phyloP scores from a whole-genome alignment of 2,329 filamentous ascomycete species.

The Fusarium sp. region DNA sequence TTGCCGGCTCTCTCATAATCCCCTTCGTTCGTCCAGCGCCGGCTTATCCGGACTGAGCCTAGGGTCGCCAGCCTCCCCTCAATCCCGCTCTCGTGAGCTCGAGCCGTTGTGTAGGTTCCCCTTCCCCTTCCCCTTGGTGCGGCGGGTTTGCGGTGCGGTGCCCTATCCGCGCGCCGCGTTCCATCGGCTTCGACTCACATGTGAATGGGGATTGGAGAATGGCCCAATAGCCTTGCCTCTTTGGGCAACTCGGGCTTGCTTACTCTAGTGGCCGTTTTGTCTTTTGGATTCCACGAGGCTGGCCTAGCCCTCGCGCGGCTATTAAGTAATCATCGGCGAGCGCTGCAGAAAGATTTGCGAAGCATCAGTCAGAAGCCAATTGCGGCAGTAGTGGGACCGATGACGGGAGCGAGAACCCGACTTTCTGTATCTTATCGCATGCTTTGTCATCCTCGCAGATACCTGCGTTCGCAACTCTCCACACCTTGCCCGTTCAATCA shows the following conservation, averaged over 20 bases:
- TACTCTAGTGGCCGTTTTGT: conserved; percentile 13
- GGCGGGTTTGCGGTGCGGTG: no score
- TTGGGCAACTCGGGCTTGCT: conserved; percentile 21
- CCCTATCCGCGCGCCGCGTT: conserved; percentile 8
- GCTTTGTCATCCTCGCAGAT: conserved; percentile 42
- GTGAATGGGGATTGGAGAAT: conserved; percentile 20
- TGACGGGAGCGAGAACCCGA: conserved; percentile 26
- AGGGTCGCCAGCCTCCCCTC: background rate
- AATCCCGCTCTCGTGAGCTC: no score
- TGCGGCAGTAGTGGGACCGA: conserved; percentile 37
- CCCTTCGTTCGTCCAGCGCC: conserved; percentile 9
- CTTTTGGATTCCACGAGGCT: background rate
- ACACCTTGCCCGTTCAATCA: conserved; percentile 33
- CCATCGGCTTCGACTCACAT: conserved; percentile 43
- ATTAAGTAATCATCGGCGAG: conserved; percentile 44
- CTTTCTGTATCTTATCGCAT: conserved; percentile 16
- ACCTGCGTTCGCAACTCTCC: conserved; percentile 18
- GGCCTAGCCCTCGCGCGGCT: conserved; percentile 15
- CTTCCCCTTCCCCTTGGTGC: no score
- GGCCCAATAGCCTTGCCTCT: conserved; percentile 27
- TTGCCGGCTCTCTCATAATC: conserved; percentile 34
- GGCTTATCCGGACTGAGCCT: conserved; percentile 42
- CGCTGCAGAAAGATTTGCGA: conserved; percentile 41
- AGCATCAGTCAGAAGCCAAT: conserved; percentile 48
- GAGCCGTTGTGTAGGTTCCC: no score